Percentiles rank a stretch among this genome's conserved stretches.
Evolutionary conservation across 2,329 filamentous ascomycete genomes (phyloP).

Genomic region (Gaeumannomyces sp.): DNA sequence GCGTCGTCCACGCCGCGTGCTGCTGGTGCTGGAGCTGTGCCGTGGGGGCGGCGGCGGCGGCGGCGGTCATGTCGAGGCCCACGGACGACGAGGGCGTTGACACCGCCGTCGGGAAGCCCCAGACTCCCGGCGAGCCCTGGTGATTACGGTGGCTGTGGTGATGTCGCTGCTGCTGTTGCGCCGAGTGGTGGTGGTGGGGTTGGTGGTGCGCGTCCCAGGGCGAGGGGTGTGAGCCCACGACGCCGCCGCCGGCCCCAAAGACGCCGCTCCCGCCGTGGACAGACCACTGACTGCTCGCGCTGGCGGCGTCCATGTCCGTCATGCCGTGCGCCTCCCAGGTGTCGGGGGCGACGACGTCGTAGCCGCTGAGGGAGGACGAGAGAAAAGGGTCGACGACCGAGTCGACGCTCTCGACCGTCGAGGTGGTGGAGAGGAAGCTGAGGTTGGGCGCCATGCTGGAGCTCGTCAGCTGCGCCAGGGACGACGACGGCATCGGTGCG

Average conservation of each 20-base stretch:
- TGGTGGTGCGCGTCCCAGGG: neutral
- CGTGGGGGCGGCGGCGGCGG: neutral
- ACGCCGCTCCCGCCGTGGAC: neutral
- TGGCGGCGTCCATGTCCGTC: slow-evolving; percentile 15
- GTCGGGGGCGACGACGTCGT: slow-evolving; percentile 13
- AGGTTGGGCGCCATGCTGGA: slow-evolving; percentile 17
- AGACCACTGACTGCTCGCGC: neutral
- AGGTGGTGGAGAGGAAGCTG: slow-evolving; percentile 14
- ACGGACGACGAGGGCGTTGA: neutral
- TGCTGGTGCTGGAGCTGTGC: no score
- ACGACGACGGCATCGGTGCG: neutral
- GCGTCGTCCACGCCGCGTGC: no score
- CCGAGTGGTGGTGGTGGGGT: neutral
- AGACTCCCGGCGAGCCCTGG: neutral
- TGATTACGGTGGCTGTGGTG: neutral
- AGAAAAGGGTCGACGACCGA: slow-evolving; percentile 11
- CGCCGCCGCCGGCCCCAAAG: no score
- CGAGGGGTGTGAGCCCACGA: neutral
- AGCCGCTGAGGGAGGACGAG: slow-evolving; percentile 12
- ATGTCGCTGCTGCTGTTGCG: neutral
- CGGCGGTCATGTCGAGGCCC: neutral
- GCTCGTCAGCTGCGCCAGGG: neutral
- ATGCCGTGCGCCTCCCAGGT: slow-evolving; percentile 16
- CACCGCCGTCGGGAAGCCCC: neutral
- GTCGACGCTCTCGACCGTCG: slow-evolving; percentile 10